A percentile compares a stretch with the other conserved stretches of the same genome.
Conservation (phyloP, 345 rosid species). For the Reutealis trisperma region DNA sequence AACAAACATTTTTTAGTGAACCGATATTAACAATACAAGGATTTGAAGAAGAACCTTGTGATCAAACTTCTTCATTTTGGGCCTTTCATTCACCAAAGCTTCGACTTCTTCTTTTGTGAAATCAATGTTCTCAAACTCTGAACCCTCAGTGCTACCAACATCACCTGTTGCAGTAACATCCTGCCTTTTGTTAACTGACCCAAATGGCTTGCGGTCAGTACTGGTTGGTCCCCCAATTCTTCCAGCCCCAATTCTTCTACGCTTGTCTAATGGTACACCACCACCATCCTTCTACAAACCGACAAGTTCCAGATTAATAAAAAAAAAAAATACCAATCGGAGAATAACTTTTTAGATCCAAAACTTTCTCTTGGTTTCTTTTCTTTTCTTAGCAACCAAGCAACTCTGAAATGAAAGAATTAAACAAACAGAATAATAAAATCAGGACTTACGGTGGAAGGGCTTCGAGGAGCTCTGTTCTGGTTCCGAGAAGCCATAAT, state of each 20-base stretch:
- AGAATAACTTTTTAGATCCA: background rate
- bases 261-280: constrained; percentile 64
- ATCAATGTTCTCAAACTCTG: constrained; percentile 45
- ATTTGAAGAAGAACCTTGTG: constrained; percentile 54
- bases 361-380: background rate
- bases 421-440: background rate
- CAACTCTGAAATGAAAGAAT: background rate
- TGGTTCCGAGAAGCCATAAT: constrained; percentile 68
- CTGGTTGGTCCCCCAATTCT: constrained; percentile 37
- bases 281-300: constrained; percentile 44
- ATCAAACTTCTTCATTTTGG: constrained; percentile 69
- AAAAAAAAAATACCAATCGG: background rate
- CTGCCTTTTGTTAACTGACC: constrained; percentile 46
- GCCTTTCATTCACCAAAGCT: constrained; percentile 69
- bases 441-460: constrained; percentile 43
- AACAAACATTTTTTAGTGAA: background rate
- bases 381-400: constrained; percentile 1
- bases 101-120: constrained; percentile 79
- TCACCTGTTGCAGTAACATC: constrained; percentile 47
- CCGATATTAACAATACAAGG: no score
- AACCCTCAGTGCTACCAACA: constrained; percentile 39
- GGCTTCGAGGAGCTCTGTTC: constrained; percentile 80
- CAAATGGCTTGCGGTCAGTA: constrained; percentile 52
- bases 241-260: constrained; percentile 52
- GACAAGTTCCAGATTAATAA: background rate